Evolutionary conservation across 2,329 filamentous ascomycete genomes (phyloP).

Genomic region (Seiridium unicorne): DNA sequence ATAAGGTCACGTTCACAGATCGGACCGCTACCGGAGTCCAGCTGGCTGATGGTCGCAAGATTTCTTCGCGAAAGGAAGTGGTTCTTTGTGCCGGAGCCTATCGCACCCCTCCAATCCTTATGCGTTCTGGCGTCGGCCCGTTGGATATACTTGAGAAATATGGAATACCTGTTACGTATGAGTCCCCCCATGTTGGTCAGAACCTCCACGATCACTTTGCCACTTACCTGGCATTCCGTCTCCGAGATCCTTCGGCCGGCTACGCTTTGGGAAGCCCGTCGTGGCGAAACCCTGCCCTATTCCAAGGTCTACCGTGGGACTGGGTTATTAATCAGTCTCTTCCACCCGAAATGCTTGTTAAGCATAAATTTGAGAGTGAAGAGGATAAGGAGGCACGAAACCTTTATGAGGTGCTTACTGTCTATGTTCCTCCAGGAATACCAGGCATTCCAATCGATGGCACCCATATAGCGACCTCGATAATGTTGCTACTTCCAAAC

Average conservation of each 20-base stretch:
- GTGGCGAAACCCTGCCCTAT: constrained; percentile 18
- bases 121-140: constrained; percentile 27
- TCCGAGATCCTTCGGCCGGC: constrained; percentile 22
- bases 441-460: not conserved
- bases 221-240: constrained; percentile 15
- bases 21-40: constrained; percentile 38
- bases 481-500: constrained; percentile 13
- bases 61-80: constrained; percentile 19
- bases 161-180: constrained; percentile 26
- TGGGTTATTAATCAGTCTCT: constrained; percentile 19
- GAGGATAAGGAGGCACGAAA: not conserved
- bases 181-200: constrained; percentile 20
- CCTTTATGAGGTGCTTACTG: not conserved
- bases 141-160: constrained; percentile 21
- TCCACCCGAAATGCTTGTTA: constrained; percentile 14
- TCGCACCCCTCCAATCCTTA: constrained; percentile 23
- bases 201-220: constrained; percentile 19
- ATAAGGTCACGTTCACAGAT: constrained; percentile 7
- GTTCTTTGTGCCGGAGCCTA: constrained; percentile 23
- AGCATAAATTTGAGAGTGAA: constrained; percentile 7
- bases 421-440: not conserved
- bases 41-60: constrained; percentile 19
- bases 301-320: constrained; percentile 21
- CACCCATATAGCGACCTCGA: constrained; percentile 7
- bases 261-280: constrained; percentile 19